phyloP scores from a whole-genome alignment of 2,329 filamentous ascomycete genomes.

The Cladophialophora bantiana region DNA sequence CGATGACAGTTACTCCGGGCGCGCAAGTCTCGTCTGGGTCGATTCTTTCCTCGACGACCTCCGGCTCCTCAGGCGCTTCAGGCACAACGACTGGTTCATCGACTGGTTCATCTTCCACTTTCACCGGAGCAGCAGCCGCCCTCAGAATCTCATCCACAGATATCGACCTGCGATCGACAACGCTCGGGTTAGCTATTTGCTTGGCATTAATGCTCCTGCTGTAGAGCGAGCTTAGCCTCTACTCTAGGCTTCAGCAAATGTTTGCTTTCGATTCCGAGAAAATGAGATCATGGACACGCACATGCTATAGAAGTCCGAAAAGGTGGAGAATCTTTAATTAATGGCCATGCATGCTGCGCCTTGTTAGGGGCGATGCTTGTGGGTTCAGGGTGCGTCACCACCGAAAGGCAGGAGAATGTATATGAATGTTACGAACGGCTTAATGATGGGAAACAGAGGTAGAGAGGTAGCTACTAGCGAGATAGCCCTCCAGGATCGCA shows the following conservation, averaged over 20 bases:
- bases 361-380: background rate
- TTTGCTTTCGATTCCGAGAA: conserved; percentile 10
- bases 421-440: no score
- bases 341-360: background rate
- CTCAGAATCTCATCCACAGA: conserved; percentile 7
- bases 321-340: background rate
- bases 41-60: background rate
- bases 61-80: background rate
- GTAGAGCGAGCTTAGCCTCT: background rate
- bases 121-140: conserved; percentile 20
- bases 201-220: conserved; percentile 4
- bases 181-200: conserved; percentile 9
- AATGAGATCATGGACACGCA: conserved; percentile 5
- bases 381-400: no score
- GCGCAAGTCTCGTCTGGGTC: background rate
- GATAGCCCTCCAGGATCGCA: no score
- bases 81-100: conserved; percentile 3
- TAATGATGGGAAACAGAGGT: no score
- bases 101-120: conserved; percentile 14
- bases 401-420: no score
- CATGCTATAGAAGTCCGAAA: conserved; percentile 9
- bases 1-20: conserved; percentile 20
- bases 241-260: background rate
- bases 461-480: no score
- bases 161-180: background rate